Evolutionary conservation across 2,329 filamentous ascomycete genomes (phyloP), one percentile per base, ranked within the genome.

Genomic region (Orbilia blumenaviensis): DNA sequence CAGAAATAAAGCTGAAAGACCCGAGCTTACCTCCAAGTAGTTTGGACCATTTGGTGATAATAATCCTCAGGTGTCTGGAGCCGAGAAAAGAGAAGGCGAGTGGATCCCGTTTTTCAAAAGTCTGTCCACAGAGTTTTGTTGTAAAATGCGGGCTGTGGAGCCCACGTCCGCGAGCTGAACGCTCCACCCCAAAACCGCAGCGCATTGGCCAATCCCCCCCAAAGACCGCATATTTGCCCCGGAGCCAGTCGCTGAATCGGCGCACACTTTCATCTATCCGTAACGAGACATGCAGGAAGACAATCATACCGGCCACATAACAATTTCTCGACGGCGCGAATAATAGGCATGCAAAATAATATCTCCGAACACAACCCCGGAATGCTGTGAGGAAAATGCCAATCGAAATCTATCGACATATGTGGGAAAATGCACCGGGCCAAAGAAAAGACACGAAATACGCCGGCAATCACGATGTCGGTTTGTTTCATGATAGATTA

Each of bases 1-100:
- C 29, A 41, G 34, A 54, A 66, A 25, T 27, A 66, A 44, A 50
- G 42, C 14, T 66, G 46, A 34, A 41, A 66, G 50, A 34, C 27
- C 48, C 23, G 14, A 63, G 56, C 54, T 75, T 68, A 68, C 62
- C 71, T 75, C 23, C 9, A 75, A 29, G 38, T 58, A 42, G 63
- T 64, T 48, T 68, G 38, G 56, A 68, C 68, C 71, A 75, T 62
- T 67, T 75, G 63, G 63, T 63, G 71, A 62, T 67, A 54, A 36
- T 8, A 63, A 46, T 27, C 23, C 34, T 50, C 27, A 8, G 29
- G 58, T n/a, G 18, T 56, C 23, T 63, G 36, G 52, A 71, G 56
- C 56, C 66, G 58, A 64, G 52, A 50, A 52, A 32, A 50, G 44
- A 16, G 60, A 34, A 58, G 34, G 41, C 38, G 34, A 27, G 44